Evolutionary conservation across 495 filamentous ascomycete species (phyloP).

Genomic region (Darksidea phi): DNA sequence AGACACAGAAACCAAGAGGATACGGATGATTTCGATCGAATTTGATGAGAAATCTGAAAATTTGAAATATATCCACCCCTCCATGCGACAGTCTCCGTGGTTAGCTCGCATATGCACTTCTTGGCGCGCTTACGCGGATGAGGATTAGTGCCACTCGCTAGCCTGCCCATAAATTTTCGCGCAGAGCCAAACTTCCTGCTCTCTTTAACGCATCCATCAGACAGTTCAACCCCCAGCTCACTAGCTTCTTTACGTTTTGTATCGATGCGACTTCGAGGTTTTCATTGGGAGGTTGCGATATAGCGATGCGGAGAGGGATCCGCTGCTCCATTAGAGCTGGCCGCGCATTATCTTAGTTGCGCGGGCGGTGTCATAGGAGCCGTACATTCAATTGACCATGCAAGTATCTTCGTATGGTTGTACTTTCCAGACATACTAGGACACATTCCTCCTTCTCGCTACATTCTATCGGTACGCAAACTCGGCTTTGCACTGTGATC

Average conservation of each 20-base stretch:
- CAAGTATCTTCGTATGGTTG: too few relatives aligned
- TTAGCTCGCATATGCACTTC: too few relatives aligned
- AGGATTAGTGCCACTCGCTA: not conserved
- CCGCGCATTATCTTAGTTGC: conserved; percentile 18
- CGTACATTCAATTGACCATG: not conserved
- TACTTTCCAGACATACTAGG: too few relatives aligned
- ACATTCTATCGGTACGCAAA: too few relatives aligned
- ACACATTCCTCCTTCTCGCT: too few relatives aligned
- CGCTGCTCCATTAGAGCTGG: conserved; percentile 26
- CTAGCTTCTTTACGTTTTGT: conserved; percentile 27
- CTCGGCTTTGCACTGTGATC: too few relatives aligned
- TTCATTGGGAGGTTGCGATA: conserved; percentile 24
- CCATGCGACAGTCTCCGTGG: too few relatives aligned
- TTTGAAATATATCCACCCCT: too few relatives aligned
- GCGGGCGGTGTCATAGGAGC: conserved; percentile 26
- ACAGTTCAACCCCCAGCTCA: conserved; percentile 26
- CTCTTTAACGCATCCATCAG: conserved; percentile 20
- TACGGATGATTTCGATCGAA: too few relatives aligned
- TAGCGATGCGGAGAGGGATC: conserved; percentile 21
- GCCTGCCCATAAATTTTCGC: conserved; percentile 1
- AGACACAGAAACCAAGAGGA: too few relatives aligned
- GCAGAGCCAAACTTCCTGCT: not conserved
- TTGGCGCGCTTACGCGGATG: not conserved
- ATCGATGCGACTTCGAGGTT: conserved; percentile 15
- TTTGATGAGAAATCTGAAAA: too few relatives aligned